These are phyloP conservation scores for Boletus sensibilis DNA, from an alignment of 768 basidiomycete species.

Conservation along the genomic window DNA sequence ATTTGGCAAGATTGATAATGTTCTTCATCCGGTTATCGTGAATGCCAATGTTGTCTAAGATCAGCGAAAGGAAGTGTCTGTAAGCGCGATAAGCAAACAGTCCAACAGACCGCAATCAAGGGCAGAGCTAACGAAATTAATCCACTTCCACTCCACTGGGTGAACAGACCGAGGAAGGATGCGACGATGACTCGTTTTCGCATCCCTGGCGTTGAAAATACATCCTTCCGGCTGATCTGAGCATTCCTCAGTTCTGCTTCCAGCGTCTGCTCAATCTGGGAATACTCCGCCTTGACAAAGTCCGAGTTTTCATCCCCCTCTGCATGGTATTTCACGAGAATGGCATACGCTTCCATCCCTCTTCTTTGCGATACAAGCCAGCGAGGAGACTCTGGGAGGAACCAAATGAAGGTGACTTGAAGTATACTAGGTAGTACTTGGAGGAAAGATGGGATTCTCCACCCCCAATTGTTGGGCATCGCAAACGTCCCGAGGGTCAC, in stretches of 20 bases:
- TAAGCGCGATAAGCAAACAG: neutral
- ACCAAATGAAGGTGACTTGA: conserved; percentile 54
- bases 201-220: conserved; percentile 15
- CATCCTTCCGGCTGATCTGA: neutral
- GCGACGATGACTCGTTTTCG: conserved; percentile 14
- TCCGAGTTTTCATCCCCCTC: conserved; percentile 52
- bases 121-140: conserved; percentile 2
- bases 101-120: accelerated
- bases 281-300: conserved; percentile 57
- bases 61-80: conserved; percentile 11
- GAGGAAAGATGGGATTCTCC: conserved; percentile 65
- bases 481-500: conserved; percentile 61
- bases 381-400: conserved; percentile 63
- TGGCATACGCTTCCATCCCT: conserved; percentile 43
- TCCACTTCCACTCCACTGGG: conserved; percentile 16
- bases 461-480: conserved; percentile 58
- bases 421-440: conserved; percentile 54
- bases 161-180: conserved; percentile 14
- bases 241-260: conserved; percentile 25
- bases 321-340: conserved; percentile 58
- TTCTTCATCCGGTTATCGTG: conserved; percentile 22
- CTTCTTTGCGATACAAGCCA: conserved; percentile 63
- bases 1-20: conserved; percentile 11
- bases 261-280: conserved; percentile 54
- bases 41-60: conserved; percentile 20